Conservation (phyloP, 306 rosid genomes). For the Quercus aquifolioides region DNA sequence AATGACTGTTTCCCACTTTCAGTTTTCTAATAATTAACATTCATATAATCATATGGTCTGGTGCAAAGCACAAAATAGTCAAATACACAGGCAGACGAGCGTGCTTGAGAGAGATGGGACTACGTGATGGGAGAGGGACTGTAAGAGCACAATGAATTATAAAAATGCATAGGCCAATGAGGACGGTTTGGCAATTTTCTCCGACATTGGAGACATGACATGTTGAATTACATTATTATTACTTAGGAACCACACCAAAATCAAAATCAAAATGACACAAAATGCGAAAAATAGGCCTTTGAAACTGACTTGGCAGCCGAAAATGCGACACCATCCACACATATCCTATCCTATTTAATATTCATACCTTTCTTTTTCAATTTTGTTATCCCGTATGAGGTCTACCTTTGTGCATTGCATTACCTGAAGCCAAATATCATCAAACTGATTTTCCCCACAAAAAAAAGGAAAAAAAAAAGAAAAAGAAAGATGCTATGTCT, state of each 20-base stretch:
- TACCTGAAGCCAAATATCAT: too few species aligned
- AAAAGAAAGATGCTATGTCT: too few species aligned
- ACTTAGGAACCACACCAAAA: neutral
- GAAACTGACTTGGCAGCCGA: constrained; percentile 39
- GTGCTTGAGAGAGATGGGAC: too few species aligned
- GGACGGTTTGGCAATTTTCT: constrained; percentile 42
- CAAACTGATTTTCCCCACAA: too few species aligned
- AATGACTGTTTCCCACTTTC: too few species aligned
- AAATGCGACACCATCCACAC: constrained; percentile 35
- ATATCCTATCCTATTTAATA: constrained; percentile 22
- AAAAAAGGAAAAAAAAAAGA: too few species aligned
- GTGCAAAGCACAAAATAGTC: neutral
- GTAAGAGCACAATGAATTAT: neutral
- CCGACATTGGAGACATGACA: constrained; percentile 33
- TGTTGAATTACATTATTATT: constrained; percentile 35
- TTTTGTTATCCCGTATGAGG: neutral
- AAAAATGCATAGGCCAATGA: neutral
- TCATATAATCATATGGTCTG: too few species aligned
- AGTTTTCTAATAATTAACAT: too few species aligned
- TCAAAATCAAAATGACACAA: neutral
- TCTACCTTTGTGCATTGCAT: too few species aligned
- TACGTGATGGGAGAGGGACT: neutral
- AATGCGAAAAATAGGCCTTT: neutral
- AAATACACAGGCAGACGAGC: neutral
- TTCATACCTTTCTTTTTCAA: neutral